phyloP scores from a whole-genome alignment of 2,329 filamentous ascomycete genomes.

The Myriosclerotinia scirpicola region DNA sequence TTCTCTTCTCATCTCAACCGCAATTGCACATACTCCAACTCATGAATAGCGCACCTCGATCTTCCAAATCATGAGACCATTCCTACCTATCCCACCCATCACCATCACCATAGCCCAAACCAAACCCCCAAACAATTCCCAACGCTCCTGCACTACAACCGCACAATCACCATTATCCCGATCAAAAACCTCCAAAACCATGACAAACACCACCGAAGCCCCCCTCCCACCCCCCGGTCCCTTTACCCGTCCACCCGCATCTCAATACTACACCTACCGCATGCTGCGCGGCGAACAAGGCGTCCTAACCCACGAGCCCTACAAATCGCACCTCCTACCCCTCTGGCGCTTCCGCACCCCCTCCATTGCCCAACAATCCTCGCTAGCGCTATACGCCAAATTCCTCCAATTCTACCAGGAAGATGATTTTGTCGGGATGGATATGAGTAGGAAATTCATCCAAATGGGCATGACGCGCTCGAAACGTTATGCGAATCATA shows the following conservation, averaged over 20 bases:
- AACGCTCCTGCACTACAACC: not conserved
- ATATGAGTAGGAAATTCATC: conserved; percentile 63
- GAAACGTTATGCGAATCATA: conserved; percentile 57
- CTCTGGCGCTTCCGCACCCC: conserved; percentile 59
- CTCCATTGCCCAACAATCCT: conserved; percentile 52
- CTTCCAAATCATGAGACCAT: not conserved
- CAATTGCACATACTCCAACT: not conserved
- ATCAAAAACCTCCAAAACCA: not conserved
- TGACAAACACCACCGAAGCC: not conserved
- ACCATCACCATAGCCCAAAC: not conserved
- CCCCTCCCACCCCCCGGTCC: not conserved
- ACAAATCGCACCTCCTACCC: conserved; percentile 59
- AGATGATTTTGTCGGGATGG: conserved; percentile 62
- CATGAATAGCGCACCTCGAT: not conserved
- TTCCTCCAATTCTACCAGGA: conserved; percentile 54
- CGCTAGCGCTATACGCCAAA: conserved; percentile 48
- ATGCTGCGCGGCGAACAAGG: conserved; percentile 61
- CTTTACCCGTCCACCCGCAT: conserved; percentile 3
- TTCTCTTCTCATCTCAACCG: not conserved
- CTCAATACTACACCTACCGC: conserved; percentile 29
- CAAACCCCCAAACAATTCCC: not conserved
- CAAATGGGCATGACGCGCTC: conserved; percentile 66
- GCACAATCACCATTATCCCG: not conserved
- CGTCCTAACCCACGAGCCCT: conserved; percentile 62
- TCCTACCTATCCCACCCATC: not conserved